Percentiles rank a stretch among this genome's conserved stretches.
These are phyloP conservation scores for Phytophthora fragariaefolia DNA, from an alignment of 352 stramenopile species.

Conservation along the genomic window DNA sequence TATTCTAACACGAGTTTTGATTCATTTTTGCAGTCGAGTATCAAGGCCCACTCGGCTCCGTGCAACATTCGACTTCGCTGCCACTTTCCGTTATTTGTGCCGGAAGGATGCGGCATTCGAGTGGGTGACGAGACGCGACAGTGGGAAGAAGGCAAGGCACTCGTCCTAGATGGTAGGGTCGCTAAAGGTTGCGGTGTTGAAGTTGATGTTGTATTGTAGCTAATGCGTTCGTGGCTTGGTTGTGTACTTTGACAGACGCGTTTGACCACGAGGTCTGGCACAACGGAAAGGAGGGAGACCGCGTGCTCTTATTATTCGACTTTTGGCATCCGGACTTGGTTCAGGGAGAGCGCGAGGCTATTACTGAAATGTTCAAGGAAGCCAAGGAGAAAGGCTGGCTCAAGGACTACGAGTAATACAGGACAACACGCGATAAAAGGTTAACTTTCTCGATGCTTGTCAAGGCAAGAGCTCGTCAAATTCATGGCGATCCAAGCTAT, in stretches of 20 bases:
- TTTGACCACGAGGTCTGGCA: slow-evolving; percentile 89
- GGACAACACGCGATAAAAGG: background rate
- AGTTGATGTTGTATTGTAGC: background rate
- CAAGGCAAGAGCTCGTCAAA: slow-evolving; percentile 35
- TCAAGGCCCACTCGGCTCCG: slow-evolving; percentile 93
- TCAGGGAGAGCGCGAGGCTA: slow-evolving; percentile 58
- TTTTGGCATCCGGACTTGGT: slow-evolving; percentile 78
- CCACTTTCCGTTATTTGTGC: slow-evolving; percentile 95
- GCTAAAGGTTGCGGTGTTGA: background rate
- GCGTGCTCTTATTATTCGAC: slow-evolving; percentile 90
- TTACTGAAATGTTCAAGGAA: slow-evolving; percentile 76
- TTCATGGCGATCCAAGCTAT: background rate
- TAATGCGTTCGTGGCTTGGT: slow-evolving; percentile 2
- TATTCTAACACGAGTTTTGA: too few relatives aligned
- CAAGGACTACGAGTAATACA: slow-evolving; percentile 51
- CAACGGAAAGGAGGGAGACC: slow-evolving; percentile 61
- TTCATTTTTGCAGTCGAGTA: slow-evolving; percentile 62
- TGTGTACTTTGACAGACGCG: slow-evolving; percentile 45
- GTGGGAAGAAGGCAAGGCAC: slow-evolving; percentile 81
- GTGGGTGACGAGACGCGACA: slow-evolving; percentile 88
- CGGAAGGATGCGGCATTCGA: slow-evolving; percentile 89
- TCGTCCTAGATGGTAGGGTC: slow-evolving; percentile 85
- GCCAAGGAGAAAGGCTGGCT: slow-evolving; percentile 82
- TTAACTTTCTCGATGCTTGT: background rate
- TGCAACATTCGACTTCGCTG: slow-evolving; percentile 96